phyloP scores from a whole-genome alignment of 2,329 filamentous ascomycete genomes.

The Penicillium corylophilum region DNA sequence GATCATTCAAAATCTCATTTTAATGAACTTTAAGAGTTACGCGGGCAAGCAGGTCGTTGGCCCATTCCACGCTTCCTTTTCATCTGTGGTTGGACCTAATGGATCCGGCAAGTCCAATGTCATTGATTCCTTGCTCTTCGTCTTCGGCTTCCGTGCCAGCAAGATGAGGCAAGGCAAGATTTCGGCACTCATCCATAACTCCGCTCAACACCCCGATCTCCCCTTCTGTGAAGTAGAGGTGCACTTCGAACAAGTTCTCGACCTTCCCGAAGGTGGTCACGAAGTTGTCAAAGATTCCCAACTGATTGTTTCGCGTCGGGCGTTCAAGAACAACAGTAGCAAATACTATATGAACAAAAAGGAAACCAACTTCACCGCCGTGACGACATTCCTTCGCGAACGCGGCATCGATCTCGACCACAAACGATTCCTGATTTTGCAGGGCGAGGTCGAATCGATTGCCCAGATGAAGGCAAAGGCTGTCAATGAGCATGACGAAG shows the following conservation, averaged over 20 bases:
- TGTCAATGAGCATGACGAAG: constrained; percentile 90
- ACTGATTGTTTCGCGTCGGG: constrained; percentile 83
- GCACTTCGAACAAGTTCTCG: constrained; percentile 92
- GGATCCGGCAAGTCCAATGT: constrained; percentile 99
- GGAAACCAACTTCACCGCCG: constrained; percentile 86
- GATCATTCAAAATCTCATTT: constrained; percentile 85
- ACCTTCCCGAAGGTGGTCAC: constrained; percentile 72
- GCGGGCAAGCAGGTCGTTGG: constrained; percentile 93
- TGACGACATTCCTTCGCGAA: constrained; percentile 82
- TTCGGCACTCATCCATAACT: constrained; percentile 96
- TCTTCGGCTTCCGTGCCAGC: constrained; percentile 98
- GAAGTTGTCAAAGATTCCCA: constrained; percentile 80
- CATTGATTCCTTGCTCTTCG: constrained; percentile 94
- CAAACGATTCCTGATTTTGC: constrained; percentile 94
- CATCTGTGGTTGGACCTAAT: constrained; percentile 95
- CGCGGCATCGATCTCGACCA: constrained; percentile 94
- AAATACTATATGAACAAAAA: constrained; percentile 96
- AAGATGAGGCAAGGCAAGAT: constrained; percentile 99
- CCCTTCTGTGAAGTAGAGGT: constrained; percentile 95
- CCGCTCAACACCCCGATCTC: constrained; percentile 78
- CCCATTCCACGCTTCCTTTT: constrained; percentile 95
- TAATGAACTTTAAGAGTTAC: constrained; percentile 99
- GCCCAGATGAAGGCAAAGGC: constrained; percentile 99
- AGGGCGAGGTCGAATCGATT: constrained; percentile 97
- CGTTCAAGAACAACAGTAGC: constrained; percentile 97